These are phyloP conservation scores for Lactifluus piperatus DNA, from an alignment of 768 basidiomycete species.

Conservation along the genomic window DNA sequence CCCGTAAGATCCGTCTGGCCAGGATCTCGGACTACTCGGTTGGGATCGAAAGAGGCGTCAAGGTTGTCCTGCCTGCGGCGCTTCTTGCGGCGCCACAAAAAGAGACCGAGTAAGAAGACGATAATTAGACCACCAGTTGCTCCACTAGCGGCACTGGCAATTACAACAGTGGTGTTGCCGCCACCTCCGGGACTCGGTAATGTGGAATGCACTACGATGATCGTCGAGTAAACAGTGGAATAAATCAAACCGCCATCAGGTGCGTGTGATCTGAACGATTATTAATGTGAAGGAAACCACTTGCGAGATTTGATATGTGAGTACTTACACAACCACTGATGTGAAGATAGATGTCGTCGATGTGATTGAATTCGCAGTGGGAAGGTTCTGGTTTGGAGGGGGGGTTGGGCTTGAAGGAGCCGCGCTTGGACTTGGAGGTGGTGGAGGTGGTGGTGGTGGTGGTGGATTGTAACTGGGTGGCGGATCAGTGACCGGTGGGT, in stretches of 20 bases:
- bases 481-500: too few relatives aligned
- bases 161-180: slow-evolving; percentile 24
- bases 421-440: too few relatives aligned
- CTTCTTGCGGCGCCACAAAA: slow-evolving; percentile 26
- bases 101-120: slow-evolving; percentile 23
- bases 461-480: too few relatives aligned
- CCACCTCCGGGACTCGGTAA: slow-evolving; percentile 5
- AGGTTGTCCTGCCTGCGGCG: slow-evolving; percentile 37
- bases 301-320: too few relatives aligned
- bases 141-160: slow-evolving; percentile 26
- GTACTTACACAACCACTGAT: background rate
- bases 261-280: background rate
- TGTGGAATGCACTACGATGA: slow-evolving; percentile 22
- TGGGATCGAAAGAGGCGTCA: slow-evolving; percentile 43
- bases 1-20: slow-evolving; percentile 19
- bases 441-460: too few relatives aligned
- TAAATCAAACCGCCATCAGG: slow-evolving; percentile 9
- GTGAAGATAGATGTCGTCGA: background rate
- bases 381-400: too few relatives aligned
- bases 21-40: slow-evolving; percentile 29
- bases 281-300: background rate
- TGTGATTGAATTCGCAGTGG: too few relatives aligned
- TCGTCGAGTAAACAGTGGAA: slow-evolving; percentile 12
- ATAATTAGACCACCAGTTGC: slow-evolving; percentile 19
- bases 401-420: background rate